These are phyloP conservation scores for Eudorina sp. DNA, from an alignment of 139 green algal genomes.

Conservation along the genomic window DNA sequence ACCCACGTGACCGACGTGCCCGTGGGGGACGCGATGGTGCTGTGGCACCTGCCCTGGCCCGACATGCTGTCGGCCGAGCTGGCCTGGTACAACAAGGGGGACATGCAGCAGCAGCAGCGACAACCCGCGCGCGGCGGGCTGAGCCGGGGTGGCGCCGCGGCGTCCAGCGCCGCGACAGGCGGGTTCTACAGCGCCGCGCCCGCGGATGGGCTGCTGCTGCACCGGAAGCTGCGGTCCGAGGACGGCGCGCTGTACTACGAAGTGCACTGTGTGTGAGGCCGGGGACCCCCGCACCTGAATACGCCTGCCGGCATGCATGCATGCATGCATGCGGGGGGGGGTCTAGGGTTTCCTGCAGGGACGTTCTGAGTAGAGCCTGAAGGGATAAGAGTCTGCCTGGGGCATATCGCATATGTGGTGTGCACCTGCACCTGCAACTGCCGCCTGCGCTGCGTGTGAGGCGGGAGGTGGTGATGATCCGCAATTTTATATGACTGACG, in stretches of 20 bases:
- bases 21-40: constrained; percentile 29
- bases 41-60: constrained; percentile 68
- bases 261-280: constrained; percentile 70
- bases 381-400: no score
- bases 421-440: no score
- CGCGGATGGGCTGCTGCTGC: constrained; percentile 77
- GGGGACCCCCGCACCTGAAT: no score
- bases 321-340: no score
- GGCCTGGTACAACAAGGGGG: constrained; percentile 56
- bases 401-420: no score
- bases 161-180: not conserved
- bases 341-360: no score
- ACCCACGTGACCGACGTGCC: constrained; percentile 64
- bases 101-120: not conserved
- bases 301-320: no score
- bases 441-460: no score
- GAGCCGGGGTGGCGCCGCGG: not conserved
- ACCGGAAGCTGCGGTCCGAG: constrained; percentile 77
- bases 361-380: no score
- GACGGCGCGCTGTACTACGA: constrained; percentile 78
- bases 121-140: not conserved
- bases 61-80: constrained; percentile 68
- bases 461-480: no score
- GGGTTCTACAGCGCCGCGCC: constrained; percentile 11
- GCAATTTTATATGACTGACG: no score